These are phyloP conservation scores for Leptomonas seymouri DNA, from an alignment of 208 protist genomes.

Conservation along the genomic window DNA sequence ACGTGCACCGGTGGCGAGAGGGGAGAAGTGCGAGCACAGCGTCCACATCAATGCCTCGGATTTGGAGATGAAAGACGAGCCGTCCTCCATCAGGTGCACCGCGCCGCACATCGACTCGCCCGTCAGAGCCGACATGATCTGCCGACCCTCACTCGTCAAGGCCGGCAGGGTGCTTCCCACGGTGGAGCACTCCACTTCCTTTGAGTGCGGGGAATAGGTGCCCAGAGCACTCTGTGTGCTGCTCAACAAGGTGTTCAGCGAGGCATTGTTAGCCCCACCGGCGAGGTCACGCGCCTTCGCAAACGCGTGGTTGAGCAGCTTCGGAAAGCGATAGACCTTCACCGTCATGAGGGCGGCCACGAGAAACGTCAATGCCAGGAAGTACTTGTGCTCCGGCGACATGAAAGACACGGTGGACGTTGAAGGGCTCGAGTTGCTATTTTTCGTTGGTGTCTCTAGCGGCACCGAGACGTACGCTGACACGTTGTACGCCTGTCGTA, in stretches of 20 bases:
- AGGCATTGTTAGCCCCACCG: constrained; percentile 35
- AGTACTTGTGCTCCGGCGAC: constrained; percentile 57
- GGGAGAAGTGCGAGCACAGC: constrained; percentile 84
- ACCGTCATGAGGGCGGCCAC: constrained; percentile 80
- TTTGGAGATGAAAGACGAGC: constrained; percentile 51
- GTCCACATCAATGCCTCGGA: constrained; percentile 82
- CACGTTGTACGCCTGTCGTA: constrained; percentile 79
- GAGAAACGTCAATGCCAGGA: constrained; percentile 68
- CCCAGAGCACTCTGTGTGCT: constrained; percentile 61
- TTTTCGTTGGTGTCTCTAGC: constrained; percentile 30
- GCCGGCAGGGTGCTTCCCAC: constrained; percentile 49
- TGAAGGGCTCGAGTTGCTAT: constrained; percentile 4
- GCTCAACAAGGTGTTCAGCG: constrained; percentile 52
- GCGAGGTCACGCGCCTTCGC: constrained; percentile 70
- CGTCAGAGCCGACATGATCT: constrained; percentile 60
- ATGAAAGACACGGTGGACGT: constrained; percentile 13
- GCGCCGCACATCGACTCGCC: constrained; percentile 50
- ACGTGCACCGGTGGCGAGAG: constrained; percentile 58
- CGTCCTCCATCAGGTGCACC: constrained; percentile 70
- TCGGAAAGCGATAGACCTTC: constrained; percentile 89
- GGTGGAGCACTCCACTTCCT: constrained; percentile 58
- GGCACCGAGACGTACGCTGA: constrained; percentile 79
- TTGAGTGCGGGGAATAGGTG: constrained; percentile 79
- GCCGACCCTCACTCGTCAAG: constrained; percentile 50
- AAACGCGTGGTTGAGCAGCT: constrained; percentile 72